Percentiles rank a stretch among this genome's conserved stretches.
Conservation (phyloP, 2,329 filamentous ascomycete species). For the Tetracladium maxilliforme region DNA sequence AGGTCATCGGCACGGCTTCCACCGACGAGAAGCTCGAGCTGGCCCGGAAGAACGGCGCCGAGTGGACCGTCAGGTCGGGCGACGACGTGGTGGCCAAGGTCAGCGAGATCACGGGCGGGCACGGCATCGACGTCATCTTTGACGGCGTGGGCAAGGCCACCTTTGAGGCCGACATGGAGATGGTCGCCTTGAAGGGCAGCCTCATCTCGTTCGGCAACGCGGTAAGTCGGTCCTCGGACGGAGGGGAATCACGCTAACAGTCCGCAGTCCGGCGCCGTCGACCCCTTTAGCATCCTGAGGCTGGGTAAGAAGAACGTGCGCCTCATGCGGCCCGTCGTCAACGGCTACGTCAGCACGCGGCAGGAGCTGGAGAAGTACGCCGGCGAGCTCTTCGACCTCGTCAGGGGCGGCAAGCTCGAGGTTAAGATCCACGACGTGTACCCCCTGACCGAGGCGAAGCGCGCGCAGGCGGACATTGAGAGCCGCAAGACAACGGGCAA, state of each 20-base stretch:
- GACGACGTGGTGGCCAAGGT: conserved; percentile 43
- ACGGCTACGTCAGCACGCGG: conserved; percentile 52
- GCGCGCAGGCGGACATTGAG: conserved; percentile 67
- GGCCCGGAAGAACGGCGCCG: conserved; percentile 56
- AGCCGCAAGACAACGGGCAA: conserved; percentile 75
- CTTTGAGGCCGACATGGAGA: conserved; percentile 64
- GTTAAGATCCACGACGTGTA: conserved; percentile 66
- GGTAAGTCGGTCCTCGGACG: conserved; percentile 23
- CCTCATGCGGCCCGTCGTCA: conserved; percentile 60
- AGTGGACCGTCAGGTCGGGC: conserved; percentile 60
- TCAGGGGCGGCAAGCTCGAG: conserved; percentile 54
- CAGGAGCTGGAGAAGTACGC: conserved; percentile 60
- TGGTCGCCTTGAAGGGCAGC: conserved; percentile 62
- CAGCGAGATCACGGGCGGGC: conserved; percentile 53
- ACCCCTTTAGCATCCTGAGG: conserved; percentile 41
- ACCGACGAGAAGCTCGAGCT: conserved; percentile 57
- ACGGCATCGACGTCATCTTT: conserved; percentile 66
- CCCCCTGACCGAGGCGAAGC: conserved; percentile 54
- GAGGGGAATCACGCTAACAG: conserved; percentile 2
- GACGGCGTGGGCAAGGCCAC: conserved; percentile 79
- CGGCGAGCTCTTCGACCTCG: conserved; percentile 57
- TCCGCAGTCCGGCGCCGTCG: conserved; percentile 49
- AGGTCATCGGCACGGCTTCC: conserved; percentile 66
- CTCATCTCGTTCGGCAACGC: conserved; percentile 74
- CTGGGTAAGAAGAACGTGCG: conserved; percentile 64